These are phyloP conservation scores for Eurotiales sp. DNA, from an alignment of 2,329 filamentous ascomycete genomes.

Conservation along the genomic window DNA sequence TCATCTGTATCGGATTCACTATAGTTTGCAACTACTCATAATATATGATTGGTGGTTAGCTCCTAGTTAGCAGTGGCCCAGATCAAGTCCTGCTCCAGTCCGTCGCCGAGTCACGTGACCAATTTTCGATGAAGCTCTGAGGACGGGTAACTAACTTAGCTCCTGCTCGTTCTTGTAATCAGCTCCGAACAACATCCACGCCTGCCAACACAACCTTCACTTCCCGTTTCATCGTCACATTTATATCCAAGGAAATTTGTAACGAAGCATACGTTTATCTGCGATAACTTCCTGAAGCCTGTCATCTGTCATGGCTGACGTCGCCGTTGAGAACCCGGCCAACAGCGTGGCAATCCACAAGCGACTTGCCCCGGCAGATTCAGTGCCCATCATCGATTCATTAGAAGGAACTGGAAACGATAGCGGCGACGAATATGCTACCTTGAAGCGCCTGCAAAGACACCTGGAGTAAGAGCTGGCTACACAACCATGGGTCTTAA, in stretches of 20 bases:
- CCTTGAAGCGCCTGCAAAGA: constrained; percentile 91
- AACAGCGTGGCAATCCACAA: constrained; percentile 73
- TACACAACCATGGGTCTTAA: background rate
- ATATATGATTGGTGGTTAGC: no score
- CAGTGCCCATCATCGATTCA: constrained; percentile 85
- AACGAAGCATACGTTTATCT: background rate
- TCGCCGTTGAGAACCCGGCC: constrained; percentile 75
- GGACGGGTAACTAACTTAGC: background rate
- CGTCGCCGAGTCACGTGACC: background rate
- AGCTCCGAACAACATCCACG: background rate
- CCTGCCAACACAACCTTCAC: background rate
- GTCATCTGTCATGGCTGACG: constrained; percentile 68
- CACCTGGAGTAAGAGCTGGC: constrained; percentile 73
- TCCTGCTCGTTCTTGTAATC: background rate
- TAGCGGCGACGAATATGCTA: constrained; percentile 87
- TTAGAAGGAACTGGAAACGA: constrained; percentile 80
- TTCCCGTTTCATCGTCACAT: background rate
- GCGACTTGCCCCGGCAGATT: constrained; percentile 69
- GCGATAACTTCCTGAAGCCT: background rate
- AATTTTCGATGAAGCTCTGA: background rate
- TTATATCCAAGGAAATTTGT: background rate
- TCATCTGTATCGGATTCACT: no score
- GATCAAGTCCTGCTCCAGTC: background rate
- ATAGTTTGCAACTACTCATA: no score
- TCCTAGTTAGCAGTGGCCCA: no score